Base-by-base conservation (phyloP, 2,329 filamentous ascomycete species). In the Emydomyces testavorans region DNA sequence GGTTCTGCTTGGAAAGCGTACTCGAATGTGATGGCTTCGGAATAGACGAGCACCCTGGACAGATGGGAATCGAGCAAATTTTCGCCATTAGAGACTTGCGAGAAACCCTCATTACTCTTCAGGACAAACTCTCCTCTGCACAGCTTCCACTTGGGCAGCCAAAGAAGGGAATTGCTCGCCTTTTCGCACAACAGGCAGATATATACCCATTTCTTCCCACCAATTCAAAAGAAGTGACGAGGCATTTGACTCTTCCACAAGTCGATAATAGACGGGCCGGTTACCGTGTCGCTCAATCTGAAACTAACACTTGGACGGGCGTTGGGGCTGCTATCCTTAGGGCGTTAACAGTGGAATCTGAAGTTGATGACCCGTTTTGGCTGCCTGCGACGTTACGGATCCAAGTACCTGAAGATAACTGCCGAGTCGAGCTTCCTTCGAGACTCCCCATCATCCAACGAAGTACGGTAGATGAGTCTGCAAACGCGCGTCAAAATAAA, bases 1-100 rank as follows among this genome's bases (percentile, higher is more conserved):
- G 79, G 23, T 82, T 75, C 57, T 81, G 79, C 57, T 61, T 82
- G 26, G 79, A 82, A 60, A 76, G 78, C 52, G 76, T 81, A 3
- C 62, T 82, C 31, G 78, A 79, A 50, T 75, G 74, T 39, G 77
- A 80, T 52, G 76, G 78, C 29, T 76, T 78, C 48, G 69, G 71
- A 24, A 58, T 77, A 41, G 73, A 75, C 49, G 69, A 70, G 29
- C 65, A 74, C 21, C 60, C 77, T 21, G 72, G 73, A 35, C 67
- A 78, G n/a, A 70, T 78, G n/a, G 77, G 76, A 1, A 58, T 79
- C 16, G 74, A 78, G 46, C 73, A 77, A 55, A 68, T 68, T 3
- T 71, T 76, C 48, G 75, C 76, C 2, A 65, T 67, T 20, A 71
- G 75, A 50, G 69, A 74, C 43, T 61, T 79, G 29, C 65, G 68